Evolutionary conservation across 2,329 filamentous ascomycete genomes (phyloP).

Genomic region (Phymatotrichopsis omnivora): DNA sequence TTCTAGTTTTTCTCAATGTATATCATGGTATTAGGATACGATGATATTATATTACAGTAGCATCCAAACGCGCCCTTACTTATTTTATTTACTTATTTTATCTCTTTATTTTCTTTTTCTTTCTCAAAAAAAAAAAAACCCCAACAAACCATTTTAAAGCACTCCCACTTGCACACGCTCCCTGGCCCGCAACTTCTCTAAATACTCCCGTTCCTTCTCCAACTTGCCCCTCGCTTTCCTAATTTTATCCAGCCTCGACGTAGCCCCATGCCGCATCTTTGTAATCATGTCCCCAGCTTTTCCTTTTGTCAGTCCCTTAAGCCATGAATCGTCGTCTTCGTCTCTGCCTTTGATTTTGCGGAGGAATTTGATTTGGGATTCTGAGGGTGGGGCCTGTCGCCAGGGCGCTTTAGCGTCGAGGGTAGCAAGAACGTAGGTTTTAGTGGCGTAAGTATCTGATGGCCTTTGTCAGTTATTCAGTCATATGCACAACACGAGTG

Average conservation of each 20-base stretch:
- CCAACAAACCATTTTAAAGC: background rate
- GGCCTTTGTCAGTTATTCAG: too few species aligned
- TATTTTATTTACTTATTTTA: too few species aligned
- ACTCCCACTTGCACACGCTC: conserved; percentile 15
- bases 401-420: conserved; percentile 58
- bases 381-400: conserved; percentile 56
- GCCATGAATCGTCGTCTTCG: conserved; percentile 33
- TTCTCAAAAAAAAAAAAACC: background rate
- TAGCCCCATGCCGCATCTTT: conserved; percentile 74
- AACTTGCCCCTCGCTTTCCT: conserved; percentile 31
- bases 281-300: conserved; percentile 84
- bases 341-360: conserved; percentile 46
- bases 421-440: conserved; percentile 55
- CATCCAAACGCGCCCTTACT: too few species aligned
- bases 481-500: too few species aligned
- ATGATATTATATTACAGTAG: too few species aligned
- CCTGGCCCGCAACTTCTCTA: conserved; percentile 18
- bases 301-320: conserved; percentile 61
- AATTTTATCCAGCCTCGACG: conserved; percentile 45
- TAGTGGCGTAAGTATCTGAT: conserved; percentile 64
- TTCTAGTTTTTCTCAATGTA: too few species aligned
- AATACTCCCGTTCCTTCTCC: conserved; percentile 38
- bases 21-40: too few species aligned
- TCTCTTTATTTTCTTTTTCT: too few species aligned
- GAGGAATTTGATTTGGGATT: conserved; percentile 57